A percentile compares a stretch with the other conserved stretches of the same genome.
phyloP scores from a whole-genome alignment of 768 basidiomycete genomes.

The Tylopilus rubrobrunneus region DNA sequence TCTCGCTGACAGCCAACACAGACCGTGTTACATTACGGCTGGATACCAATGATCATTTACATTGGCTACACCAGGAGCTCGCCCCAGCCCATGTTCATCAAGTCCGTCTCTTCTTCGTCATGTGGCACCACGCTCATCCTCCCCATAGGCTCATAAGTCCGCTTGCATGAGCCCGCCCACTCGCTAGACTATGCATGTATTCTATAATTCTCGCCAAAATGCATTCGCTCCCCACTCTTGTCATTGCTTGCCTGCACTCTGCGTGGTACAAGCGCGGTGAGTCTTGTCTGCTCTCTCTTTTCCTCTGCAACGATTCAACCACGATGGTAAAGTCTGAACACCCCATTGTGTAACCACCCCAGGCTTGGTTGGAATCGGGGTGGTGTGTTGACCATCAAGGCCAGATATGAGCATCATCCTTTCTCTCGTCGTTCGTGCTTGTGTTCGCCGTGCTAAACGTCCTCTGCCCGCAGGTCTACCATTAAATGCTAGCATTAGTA shows the following conservation, averaged over 20 bases:
- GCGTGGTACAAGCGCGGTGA: conserved; percentile 24
- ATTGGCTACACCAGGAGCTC: conserved; percentile 90
- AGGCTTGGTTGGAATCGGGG: conserved; percentile 44
- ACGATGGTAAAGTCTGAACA: conserved; percentile 44
- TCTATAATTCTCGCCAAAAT: conserved; percentile 26
- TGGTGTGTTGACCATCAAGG: conserved; percentile 68
- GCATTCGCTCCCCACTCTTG: conserved; percentile 1
- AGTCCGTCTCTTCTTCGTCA: conserved; percentile 53
- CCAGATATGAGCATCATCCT: conserved; percentile 73
- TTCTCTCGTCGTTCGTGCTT: not conserved
- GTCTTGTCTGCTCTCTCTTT: conserved; percentile 4
- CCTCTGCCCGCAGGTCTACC: conserved; percentile 1
- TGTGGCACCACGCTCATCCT: not conserved
- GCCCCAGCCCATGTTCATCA: conserved; percentile 92
- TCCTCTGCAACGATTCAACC: conserved; percentile 47
- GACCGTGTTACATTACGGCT: conserved; percentile 91
- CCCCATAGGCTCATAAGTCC: conserved; percentile 81
- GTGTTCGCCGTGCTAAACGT: conserved; percentile 3
- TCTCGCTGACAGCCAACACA: conserved; percentile 29
- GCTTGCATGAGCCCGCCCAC: conserved; percentile 57
- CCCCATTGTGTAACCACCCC: conserved; percentile 44
- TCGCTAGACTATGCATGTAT: conserved; percentile 22
- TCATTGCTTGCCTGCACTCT: not conserved
- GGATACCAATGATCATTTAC: conserved; percentile 97
- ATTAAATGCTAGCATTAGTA: conserved; percentile 7